Percentiles rank a stretch among this genome's conserved stretches.
phyloP scores from a whole-genome alignment of 352 stramenopile genomes.

The Pythium diclinum region DNA sequence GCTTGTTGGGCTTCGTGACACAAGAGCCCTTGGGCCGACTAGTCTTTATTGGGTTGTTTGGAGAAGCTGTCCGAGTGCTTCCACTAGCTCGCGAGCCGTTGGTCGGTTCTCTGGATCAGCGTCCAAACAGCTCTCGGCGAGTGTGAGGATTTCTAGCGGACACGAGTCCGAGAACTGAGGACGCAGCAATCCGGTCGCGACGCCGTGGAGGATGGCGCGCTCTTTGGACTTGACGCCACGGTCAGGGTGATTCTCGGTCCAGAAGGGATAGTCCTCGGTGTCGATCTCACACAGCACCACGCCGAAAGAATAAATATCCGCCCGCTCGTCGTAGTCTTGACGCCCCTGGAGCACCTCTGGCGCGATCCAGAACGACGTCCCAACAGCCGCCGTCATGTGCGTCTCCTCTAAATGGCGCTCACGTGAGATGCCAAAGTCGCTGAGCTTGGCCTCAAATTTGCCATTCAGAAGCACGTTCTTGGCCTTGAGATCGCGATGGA shows the following conservation, averaged over 20 bases:
- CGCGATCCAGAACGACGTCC: constrained; percentile 29
- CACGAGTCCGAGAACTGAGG: constrained; percentile 9
- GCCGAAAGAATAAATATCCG: constrained; percentile 26
- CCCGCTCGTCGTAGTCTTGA: constrained; percentile 21
- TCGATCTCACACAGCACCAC: constrained; percentile 29
- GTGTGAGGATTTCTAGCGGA: constrained; percentile 3
- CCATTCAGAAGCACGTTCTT: constrained; percentile 21
- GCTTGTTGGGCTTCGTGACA: too few relatives aligned
- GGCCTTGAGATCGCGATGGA: constrained; percentile 23
- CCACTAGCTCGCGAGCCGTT: constrained; percentile 4
- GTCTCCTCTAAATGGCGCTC: constrained; percentile 60
- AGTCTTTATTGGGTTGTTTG: background rate
- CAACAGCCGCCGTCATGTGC: constrained; percentile 51
- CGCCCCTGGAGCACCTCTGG: constrained; percentile 25
- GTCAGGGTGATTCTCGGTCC: constrained; percentile 10
- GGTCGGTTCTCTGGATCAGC: constrained; percentile 5
- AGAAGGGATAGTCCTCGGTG: constrained; percentile 22
- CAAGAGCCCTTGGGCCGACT: too few relatives aligned
- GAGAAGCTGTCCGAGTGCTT: background rate
- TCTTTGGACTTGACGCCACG: constrained; percentile 6
- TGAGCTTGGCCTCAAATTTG: constrained; percentile 57
- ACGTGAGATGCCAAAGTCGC: constrained; percentile 68
- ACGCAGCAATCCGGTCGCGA: constrained; percentile 1
- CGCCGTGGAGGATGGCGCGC: background rate
- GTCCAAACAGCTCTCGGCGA: constrained; percentile 8